These are phyloP conservation scores for Macrophomina tecta DNA, from an alignment of 2,329 filamentous ascomycete species.

Conservation along the genomic window DNA sequence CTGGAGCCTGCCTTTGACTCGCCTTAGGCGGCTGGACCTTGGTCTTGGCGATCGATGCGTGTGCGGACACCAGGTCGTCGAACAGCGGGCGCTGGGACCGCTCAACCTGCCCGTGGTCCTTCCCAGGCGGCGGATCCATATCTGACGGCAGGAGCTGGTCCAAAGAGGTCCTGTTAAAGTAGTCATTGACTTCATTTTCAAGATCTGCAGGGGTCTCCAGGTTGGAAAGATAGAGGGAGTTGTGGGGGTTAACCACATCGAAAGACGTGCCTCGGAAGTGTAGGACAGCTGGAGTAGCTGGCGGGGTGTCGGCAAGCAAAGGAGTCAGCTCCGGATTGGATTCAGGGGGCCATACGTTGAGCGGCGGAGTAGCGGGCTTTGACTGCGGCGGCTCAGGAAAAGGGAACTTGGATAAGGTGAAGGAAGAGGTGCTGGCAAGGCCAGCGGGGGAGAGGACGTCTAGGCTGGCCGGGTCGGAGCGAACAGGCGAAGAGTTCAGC, in stretches of 20 bases:
- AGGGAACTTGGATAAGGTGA: conserved; percentile 46
- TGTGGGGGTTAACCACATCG: conserved; percentile 47
- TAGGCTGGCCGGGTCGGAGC: conserved; percentile 34
- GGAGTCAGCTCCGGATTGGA: background rate
- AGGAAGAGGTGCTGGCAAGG: conserved; percentile 36
- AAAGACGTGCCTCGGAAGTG: conserved; percentile 49
- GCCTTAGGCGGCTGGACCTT: background rate
- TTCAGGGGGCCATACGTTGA: conserved; percentile 16
- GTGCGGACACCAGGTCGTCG: conserved; percentile 23
- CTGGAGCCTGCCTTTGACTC: no score
- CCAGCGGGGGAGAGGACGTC: conserved; percentile 33
- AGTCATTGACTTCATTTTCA: conserved; percentile 43
- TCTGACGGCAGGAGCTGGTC: conserved; percentile 35
- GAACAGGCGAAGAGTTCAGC: conserved; percentile 28
- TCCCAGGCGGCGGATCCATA: conserved; percentile 30
- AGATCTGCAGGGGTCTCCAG: conserved; percentile 44
- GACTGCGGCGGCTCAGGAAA: conserved; percentile 32
- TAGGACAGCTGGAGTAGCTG: conserved; percentile 45
- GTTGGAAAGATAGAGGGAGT: conserved; percentile 43
- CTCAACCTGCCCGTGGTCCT: background rate
- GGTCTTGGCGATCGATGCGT: conserved; percentile 20
- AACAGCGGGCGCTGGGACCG: conserved; percentile 9
- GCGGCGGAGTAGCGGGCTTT: conserved; percentile 32
- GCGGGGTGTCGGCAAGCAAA: conserved; percentile 41
- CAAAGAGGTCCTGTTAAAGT: conserved; percentile 37